A percentile compares a stretch with the other conserved stretches of the same genome.
phyloP scores from a whole-genome alignment of 495 filamentous ascomycete species.

The Aspergillus wentii region DNA sequence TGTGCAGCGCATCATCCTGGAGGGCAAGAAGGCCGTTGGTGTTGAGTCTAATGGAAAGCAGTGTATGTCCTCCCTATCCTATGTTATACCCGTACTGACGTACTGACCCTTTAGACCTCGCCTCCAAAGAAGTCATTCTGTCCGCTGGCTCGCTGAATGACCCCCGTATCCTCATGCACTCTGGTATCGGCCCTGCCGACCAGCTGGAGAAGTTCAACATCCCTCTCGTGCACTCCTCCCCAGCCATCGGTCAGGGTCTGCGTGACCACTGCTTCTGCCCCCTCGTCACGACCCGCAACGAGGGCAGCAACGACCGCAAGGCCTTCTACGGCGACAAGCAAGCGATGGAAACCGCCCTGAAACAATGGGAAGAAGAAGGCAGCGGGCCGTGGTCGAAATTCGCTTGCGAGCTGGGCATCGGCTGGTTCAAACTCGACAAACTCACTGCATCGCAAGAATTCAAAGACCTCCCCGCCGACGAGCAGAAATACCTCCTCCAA shows the following conservation, averaged over 20 bases:
- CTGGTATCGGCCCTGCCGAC: slow-evolving; percentile 28
- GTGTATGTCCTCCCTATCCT: slow-evolving; percentile 10
- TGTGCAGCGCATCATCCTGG: slow-evolving; percentile 44
- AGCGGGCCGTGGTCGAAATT: slow-evolving; percentile 38
- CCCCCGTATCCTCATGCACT: slow-evolving; percentile 44
- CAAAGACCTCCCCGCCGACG: slow-evolving; percentile 28
- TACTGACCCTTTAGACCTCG: slow-evolving; percentile 3
- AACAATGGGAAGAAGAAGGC: slow-evolving; percentile 42
- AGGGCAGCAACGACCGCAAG: slow-evolving; percentile 16
- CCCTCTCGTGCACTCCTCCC: slow-evolving; percentile 17
- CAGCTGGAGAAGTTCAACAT: slow-evolving; percentile 19
- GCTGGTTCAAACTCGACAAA: slow-evolving; percentile 46
- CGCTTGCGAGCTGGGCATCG: slow-evolving; percentile 39
- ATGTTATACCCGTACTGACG: neutral
- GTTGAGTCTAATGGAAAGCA: slow-evolving; percentile 32
- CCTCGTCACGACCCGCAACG: slow-evolving; percentile 15
- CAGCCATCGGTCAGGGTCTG: slow-evolving; percentile 25
- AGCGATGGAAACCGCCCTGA: slow-evolving; percentile 29
- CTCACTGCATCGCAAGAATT: slow-evolving; percentile 34
- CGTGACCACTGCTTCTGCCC: slow-evolving; percentile 22
- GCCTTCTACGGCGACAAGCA: slow-evolving; percentile 21
- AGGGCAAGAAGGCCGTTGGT: slow-evolving; percentile 43
- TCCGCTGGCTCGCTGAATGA: slow-evolving; percentile 41
- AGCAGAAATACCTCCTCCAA: slow-evolving; percentile 28
- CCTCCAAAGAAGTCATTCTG: slow-evolving; percentile 39